phyloP scores from a whole-genome alignment of 2,329 filamentous ascomycete species.

The Phialophora verrucosa region DNA sequence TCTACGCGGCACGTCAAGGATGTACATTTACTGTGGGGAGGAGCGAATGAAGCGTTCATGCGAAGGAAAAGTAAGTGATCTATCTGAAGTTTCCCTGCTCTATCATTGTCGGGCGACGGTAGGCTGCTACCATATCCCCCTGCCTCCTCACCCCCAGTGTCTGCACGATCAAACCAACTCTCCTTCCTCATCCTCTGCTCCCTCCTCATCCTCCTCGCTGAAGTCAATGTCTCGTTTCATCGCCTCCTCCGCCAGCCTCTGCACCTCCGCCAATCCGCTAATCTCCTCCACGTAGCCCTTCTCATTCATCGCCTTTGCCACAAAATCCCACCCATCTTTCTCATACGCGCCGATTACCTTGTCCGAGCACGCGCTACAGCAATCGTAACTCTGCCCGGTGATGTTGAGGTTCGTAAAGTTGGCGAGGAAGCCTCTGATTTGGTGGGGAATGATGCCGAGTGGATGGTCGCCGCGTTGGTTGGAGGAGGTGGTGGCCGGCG shows the following conservation, averaged over 20 bases:
- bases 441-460: slow-evolving; percentile 64
- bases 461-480: slow-evolving; percentile 50
- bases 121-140: neutral
- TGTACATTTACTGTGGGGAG: neutral
- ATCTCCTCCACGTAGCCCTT: slow-evolving; percentile 68
- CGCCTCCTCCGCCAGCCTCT: slow-evolving; percentile 53
- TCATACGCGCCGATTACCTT: slow-evolving; percentile 60
- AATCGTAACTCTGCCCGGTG: slow-evolving; percentile 63
- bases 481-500: slow-evolving; percentile 44
- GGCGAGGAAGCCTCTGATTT: slow-evolving; percentile 67
- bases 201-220: slow-evolving; percentile 44
- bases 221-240: slow-evolving; percentile 52
- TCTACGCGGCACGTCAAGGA: neutral
- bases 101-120: neutral
- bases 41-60: slow-evolving; percentile 3
- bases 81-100: neutral
- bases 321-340: slow-evolving; percentile 64
- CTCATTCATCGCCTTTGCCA: slow-evolving; percentile 64
- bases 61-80: neutral
- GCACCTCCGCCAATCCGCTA: slow-evolving; percentile 64
- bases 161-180: slow-evolving; percentile 43
- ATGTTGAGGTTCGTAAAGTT: slow-evolving; percentile 65
- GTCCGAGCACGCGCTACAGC: slow-evolving; percentile 67
- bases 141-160: neutral
- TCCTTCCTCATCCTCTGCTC: slow-evolving; percentile 42